A percentile compares a stretch with the other conserved stretches of the same genome.
Conservation (phyloP, 306 rosid genomes). For the Malus sylvestris region DNA sequence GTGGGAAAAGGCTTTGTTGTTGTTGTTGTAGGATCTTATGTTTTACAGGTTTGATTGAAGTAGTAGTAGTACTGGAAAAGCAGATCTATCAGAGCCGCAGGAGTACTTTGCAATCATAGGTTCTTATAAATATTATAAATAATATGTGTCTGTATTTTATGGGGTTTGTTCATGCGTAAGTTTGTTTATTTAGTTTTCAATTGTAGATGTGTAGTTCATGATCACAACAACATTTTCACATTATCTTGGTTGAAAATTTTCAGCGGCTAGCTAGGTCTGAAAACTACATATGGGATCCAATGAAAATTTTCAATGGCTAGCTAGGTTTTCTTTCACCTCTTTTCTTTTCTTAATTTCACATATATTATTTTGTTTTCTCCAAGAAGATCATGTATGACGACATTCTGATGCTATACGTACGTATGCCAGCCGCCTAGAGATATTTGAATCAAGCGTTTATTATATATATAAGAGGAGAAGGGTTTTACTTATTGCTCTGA, state of each 20-base stretch:
- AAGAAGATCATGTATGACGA: neutral
- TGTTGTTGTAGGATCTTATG: neutral
- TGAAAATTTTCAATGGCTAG: neutral
- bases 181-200: too few relatives aligned
- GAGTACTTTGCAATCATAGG: neutral
- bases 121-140: neutral
- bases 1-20: too few relatives aligned
- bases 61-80: neutral
- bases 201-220: neutral
- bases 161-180: neutral
- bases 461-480: neutral
- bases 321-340: neutral
- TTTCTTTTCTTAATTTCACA: neutral
- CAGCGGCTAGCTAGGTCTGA: neutral
- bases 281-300: neutral
- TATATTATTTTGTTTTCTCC: neutral
- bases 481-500: neutral
- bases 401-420: neutral
- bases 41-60: neutral
- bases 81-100: slow-evolving; percentile 2
- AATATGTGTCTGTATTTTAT: neutral
- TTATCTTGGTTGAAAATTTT: neutral
- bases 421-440: neutral
- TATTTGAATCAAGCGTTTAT: neutral
- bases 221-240: neutral